Percentiles rank a stretch among this genome's conserved stretches.
Evolutionary conservation across 1,284 basidiomycete genomes (phyloP).

Genomic region (Trametes polyzona): DNA sequence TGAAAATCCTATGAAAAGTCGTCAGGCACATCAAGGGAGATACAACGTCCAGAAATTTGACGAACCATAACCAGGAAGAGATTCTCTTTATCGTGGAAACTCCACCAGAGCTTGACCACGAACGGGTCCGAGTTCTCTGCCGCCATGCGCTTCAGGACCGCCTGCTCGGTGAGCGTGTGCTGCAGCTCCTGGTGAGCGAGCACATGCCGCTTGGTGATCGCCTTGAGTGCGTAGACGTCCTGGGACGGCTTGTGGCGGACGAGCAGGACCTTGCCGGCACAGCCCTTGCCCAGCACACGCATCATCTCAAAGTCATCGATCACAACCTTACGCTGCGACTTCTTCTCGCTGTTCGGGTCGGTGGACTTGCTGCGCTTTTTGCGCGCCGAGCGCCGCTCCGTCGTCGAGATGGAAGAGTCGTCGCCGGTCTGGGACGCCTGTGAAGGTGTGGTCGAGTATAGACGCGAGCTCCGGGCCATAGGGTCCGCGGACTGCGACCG

Average conservation of each 20-base stretch:
- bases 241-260: conserved; percentile 77
- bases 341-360: conserved; percentile 53
- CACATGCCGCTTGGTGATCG: conserved; percentile 95
- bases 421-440: conserved; percentile 57
- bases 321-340: conserved; percentile 67
- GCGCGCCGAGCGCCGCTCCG: conserved; percentile 40
- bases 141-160: conserved; percentile 90
- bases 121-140: conserved; percentile 85
- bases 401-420: conserved; percentile 66
- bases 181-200: conserved; percentile 93
- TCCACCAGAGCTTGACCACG: conserved; percentile 93
- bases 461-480: conserved; percentile 57
- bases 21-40: conserved; percentile 12
- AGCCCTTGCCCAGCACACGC: conserved; percentile 94
- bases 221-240: conserved; percentile 90
- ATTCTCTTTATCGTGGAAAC: conserved; percentile 95
- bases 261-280: conserved; percentile 91
- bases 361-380: conserved; percentile 64
- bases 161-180: conserved; percentile 95
- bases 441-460: conserved; percentile 52
- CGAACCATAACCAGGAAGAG: conserved; percentile 86
- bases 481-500: conserved; percentile 81
- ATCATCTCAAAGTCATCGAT: conserved; percentile 97
- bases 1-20: conserved; percentile 78
- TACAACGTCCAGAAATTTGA: not conserved